Percentiles rank a stretch among this genome's conserved stretches.
These are phyloP conservation scores for Termitomyces sp. DNA, from an alignment of 768 basidiomycete species.

Conservation along the genomic window DNA sequence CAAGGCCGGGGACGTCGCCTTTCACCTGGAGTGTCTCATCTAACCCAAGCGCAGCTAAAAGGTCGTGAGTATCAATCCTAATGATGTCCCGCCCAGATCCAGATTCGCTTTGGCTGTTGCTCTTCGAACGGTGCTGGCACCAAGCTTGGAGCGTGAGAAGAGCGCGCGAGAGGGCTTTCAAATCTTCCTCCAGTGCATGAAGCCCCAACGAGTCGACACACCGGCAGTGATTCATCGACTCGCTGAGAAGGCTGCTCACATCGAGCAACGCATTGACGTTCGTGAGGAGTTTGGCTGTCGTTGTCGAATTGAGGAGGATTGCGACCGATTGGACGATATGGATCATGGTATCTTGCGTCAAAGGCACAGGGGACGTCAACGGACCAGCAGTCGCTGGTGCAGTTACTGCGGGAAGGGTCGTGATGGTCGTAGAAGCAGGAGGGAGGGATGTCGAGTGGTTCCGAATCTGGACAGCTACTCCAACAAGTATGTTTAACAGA, in stretches of 20 bases:
- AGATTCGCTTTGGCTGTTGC: background rate
- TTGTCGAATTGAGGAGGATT: conserved; percentile 9
- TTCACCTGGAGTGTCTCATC: conserved; percentile 5
- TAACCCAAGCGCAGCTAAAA: conserved; percentile 13
- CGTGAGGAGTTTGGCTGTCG: conserved; percentile 4
- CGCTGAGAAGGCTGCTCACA: background rate
- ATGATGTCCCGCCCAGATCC: background rate
- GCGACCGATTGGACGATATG: conserved; percentile 9
- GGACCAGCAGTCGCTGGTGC: background rate
- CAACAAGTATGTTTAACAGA: conserved; percentile 7
- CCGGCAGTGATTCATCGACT: conserved; percentile 6
- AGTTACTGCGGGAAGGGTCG: background rate
- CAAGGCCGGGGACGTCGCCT: conserved; percentile 9
- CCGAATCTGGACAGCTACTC: conserved; percentile 6
- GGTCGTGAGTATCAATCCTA: conserved; percentile 10
- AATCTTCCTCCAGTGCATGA: conserved; percentile 5
- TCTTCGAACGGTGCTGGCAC: conserved; percentile 2
- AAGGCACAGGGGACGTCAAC: background rate
- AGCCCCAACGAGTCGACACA: conserved; percentile 10
- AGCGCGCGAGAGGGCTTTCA: conserved; percentile 6
- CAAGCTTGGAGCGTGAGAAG: conserved; percentile 10
- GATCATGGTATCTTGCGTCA: conserved; percentile 6
- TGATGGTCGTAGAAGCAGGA: background rate
- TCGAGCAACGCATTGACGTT: conserved; percentile 8
- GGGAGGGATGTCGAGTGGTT: conserved; percentile 10